A percentile compares a stretch with the other conserved stretches of the same genome.
phyloP scores from a whole-genome alignment of 2,329 filamentous ascomycete species.

The Fusarium redolens region DNA sequence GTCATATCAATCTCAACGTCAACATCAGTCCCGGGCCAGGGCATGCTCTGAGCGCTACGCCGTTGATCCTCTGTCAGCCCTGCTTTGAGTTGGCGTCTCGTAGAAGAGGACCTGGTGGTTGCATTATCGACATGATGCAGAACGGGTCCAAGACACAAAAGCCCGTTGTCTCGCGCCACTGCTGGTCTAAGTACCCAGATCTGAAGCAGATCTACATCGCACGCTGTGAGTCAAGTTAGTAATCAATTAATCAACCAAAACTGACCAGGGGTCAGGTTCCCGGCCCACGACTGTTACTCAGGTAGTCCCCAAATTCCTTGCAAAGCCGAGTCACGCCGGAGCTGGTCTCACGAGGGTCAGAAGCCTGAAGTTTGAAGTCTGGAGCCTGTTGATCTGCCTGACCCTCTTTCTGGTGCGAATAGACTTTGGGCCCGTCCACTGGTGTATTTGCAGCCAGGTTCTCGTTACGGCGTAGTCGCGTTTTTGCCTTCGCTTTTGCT shows the following conservation, averaged over 20 bases:
- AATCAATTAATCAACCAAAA: conserved; percentile 6
- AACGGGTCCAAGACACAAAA: conserved; percentile 21
- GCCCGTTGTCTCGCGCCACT: conserved; percentile 29
- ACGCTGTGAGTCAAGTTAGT: neutral
- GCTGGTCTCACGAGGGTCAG: conserved; percentile 26
- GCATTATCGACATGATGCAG: conserved; percentile 30
- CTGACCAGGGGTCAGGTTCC: neutral
- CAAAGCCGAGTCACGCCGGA: conserved; percentile 34
- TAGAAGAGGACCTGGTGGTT: conserved; percentile 7
- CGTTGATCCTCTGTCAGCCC: conserved; percentile 6
- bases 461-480: conserved; percentile 29
- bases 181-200: conserved; percentile 19
- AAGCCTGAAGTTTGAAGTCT: conserved; percentile 12
- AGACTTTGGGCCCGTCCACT: conserved; percentile 43
- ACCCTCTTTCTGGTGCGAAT: conserved; percentile 36
- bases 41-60: neutral
- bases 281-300: conserved; percentile 12
- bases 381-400: conserved; percentile 35
- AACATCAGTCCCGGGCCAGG: neutral
- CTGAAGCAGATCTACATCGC: conserved; percentile 26
- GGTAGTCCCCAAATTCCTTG: conserved; percentile 1
- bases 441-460: conserved; percentile 5
- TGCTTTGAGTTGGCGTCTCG: conserved; percentile 4
- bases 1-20: conserved; percentile 18
- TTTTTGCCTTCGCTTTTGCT: conserved; percentile 18